Conservation (phyloP, 2,329 filamentous ascomycete genomes). For the Fusarium domesticum region DNA sequence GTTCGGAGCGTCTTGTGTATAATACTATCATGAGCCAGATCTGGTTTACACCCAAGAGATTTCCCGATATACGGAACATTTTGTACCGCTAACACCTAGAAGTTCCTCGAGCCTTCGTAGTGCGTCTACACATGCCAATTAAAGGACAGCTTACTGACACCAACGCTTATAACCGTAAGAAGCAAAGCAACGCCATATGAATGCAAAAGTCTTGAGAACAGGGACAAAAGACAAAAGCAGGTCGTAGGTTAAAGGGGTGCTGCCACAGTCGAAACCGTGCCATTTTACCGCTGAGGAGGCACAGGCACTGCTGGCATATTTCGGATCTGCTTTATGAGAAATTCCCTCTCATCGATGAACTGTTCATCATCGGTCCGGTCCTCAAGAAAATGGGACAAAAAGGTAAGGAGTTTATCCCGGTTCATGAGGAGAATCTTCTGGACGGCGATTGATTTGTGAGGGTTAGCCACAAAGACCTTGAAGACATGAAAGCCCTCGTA, state of each 20-base stretch:
- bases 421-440: conserved; percentile 97
- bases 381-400: conserved; percentile 87
- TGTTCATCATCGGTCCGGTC: conserved; percentile 97
- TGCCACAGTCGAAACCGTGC: background rate
- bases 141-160: background rate
- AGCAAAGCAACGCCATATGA: background rate
- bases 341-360: conserved; percentile 97
- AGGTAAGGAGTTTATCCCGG: conserved; percentile 82
- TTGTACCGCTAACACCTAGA: conserved; percentile 4
- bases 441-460: conserved; percentile 94
- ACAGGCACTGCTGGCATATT: conserved; percentile 62
- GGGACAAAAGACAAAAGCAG: background rate
- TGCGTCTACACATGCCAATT: background rate
- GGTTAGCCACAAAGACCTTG: conserved; percentile 99
- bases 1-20: conserved; percentile 29
- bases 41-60: conserved; percentile 12
- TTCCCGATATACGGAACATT: conserved; percentile 9
- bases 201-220: conserved; percentile 7
- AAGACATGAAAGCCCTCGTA: conserved; percentile 99
- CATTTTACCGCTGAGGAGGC: conserved; percentile 43
- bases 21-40: conserved; percentile 25
- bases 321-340: conserved; percentile 89
- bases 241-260: background rate
- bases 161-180: background rate
- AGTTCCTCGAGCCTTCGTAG: background rate